Conservation (phyloP, 1,284 basidiomycete species). For the Marasmius tenuissimus region DNA sequence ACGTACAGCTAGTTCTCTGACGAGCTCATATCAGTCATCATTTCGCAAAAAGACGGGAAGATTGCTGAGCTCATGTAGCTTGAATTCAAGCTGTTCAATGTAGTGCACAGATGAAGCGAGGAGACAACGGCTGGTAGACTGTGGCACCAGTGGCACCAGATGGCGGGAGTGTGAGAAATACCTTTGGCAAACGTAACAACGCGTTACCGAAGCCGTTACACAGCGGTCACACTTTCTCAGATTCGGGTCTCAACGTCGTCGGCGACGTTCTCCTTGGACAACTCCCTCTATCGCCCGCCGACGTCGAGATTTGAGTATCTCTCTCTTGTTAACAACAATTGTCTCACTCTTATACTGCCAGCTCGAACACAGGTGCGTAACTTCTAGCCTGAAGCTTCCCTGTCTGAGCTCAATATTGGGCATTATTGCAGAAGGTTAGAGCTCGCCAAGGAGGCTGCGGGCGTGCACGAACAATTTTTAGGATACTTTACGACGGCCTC, state of each 20-base stretch:
- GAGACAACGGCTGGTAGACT: no score
- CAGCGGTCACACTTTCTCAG: background rate
- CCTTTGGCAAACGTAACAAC: no score
- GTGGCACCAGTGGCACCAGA: no score
- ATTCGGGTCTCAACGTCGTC: background rate
- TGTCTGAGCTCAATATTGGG: background rate
- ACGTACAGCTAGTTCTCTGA: no score
- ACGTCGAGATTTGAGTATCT: background rate
- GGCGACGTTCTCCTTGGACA: background rate
- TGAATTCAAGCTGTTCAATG: no score
- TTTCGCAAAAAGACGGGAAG: no score
- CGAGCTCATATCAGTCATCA: no score
- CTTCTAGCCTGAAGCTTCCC: background rate
- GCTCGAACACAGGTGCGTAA: background rate
- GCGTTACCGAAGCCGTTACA: background rate
- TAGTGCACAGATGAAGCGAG: no score
- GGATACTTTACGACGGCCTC: background rate
- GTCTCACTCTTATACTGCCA: background rate
- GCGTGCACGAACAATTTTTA: background rate
- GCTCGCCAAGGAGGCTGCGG: background rate
- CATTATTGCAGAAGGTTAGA: background rate
- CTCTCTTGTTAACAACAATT: background rate
- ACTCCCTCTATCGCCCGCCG: background rate
- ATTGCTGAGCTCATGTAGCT: no score
- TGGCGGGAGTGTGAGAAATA: no score